phyloP scores from a whole-genome alignment of 2,329 filamentous ascomycete genomes.

The Fusarium solani-melongenae region DNA sequence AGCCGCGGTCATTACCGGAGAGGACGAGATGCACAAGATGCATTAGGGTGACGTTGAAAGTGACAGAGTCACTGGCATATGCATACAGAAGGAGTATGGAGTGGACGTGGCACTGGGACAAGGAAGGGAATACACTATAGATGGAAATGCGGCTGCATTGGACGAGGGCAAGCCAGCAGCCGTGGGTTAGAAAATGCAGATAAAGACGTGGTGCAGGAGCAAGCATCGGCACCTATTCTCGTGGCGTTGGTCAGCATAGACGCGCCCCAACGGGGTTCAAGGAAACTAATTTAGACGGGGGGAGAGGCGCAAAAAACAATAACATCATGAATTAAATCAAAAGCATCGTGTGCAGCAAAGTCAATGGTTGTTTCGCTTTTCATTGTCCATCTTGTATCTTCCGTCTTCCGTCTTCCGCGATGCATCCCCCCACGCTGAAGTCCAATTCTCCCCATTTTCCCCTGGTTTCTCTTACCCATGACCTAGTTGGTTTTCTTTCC shows the following conservation, averaged over 20 bases:
- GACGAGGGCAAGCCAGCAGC: background rate
- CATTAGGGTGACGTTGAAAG: slow-evolving; percentile 23
- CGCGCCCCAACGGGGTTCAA: slow-evolving; percentile 25
- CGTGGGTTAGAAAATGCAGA: slow-evolving; percentile 10
- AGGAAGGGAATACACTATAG: background rate
- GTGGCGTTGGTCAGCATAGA: slow-evolving; percentile 18
- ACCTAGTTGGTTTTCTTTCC: background rate
- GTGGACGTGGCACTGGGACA: background rate
- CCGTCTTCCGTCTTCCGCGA: background rate
- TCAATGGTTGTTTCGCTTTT: background rate
- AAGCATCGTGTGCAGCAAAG: background rate
- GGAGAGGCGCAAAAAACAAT: background rate
- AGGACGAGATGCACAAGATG: slow-evolving; percentile 19
- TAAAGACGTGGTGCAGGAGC: background rate
- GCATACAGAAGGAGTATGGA: slow-evolving; percentile 8
- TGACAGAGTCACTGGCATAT: slow-evolving; percentile 7
- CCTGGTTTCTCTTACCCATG: background rate
- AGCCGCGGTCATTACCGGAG: background rate
- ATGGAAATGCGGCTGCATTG: background rate
- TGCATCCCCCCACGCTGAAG: background rate
- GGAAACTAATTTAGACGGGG: slow-evolving; percentile 3
- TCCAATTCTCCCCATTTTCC: background rate
- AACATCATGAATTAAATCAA: background rate
- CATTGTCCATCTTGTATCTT: background rate
- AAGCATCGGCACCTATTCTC: background rate